These are phyloP conservation scores for Pyrenophora teres DNA, from an alignment of 2,329 filamentous ascomycete species.

Conservation along the genomic window DNA sequence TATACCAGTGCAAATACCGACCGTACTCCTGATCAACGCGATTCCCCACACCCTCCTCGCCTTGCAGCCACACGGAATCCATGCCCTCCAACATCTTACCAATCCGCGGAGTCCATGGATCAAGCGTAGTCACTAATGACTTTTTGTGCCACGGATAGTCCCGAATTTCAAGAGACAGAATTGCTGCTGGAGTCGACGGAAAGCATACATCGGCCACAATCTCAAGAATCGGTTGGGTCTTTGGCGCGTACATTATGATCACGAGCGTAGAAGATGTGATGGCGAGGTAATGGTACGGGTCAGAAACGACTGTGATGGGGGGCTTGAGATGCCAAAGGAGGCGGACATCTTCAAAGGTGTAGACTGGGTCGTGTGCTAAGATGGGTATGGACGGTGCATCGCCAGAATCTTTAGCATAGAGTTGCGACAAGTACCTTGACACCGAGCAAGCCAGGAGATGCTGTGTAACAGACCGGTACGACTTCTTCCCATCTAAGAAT, in stretches of 20 bases:
- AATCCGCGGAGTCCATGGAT: slow-evolving; percentile 2
- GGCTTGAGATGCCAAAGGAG: slow-evolving; percentile 2
- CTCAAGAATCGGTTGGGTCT: background rate
- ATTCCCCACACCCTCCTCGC: background rate
- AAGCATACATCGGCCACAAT: slow-evolving; percentile 11
- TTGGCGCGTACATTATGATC: background rate
- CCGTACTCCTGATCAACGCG: background rate
- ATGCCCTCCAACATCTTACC: slow-evolving; percentile 5
- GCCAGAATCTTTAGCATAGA: background rate
- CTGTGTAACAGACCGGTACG: background rate
- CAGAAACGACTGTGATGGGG: slow-evolving; percentile 8
- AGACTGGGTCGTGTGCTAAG: slow-evolving; percentile 1
- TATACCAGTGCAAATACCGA: background rate
- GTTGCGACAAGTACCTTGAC: background rate
- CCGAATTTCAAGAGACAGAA: slow-evolving; percentile 1
- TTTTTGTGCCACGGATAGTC: background rate
- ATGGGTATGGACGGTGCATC: slow-evolving; percentile 2
- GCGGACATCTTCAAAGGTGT: background rate
- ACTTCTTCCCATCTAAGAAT: background rate
- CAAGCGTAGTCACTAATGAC: background rate
- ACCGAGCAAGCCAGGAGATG: slow-evolving; percentile 4
- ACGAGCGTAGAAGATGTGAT: slow-evolving; percentile 10
- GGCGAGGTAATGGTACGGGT: slow-evolving; percentile 11
- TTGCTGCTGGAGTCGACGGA: slow-evolving; percentile 7
- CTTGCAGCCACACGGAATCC: background rate